phyloP scores from a whole-genome alignment of 129 eudicot genomes.

The Lactuca saligna region DNA sequence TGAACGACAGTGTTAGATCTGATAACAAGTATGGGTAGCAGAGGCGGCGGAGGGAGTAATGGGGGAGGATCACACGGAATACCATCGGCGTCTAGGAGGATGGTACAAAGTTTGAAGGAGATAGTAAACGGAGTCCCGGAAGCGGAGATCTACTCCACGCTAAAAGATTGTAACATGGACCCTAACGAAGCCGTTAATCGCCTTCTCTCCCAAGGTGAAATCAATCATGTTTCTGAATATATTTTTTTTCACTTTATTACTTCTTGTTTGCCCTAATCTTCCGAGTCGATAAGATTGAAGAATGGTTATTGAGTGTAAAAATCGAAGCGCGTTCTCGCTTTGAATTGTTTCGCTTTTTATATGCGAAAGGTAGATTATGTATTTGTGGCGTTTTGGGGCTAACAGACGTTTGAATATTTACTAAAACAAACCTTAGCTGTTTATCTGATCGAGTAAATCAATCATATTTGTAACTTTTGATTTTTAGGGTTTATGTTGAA shows the following conservation, averaged over 20 bases:
- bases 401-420: not conserved
- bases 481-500: slow-evolving; percentile 7
- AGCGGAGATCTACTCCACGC: slow-evolving; percentile 79
- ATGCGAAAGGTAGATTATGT: not conserved
- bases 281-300: not conserved
- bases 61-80: slow-evolving; percentile 41
- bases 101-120: slow-evolving; percentile 77
- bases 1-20: slow-evolving; percentile 22
- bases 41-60: slow-evolving; percentile 36
- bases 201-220: slow-evolving; percentile 75
- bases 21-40: slow-evolving; percentile 44
- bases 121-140: slow-evolving; percentile 63
- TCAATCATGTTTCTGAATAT: not conserved
- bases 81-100: slow-evolving; percentile 61
- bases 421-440: not conserved
- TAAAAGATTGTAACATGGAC: slow-evolving; percentile 91
- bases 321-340: not conserved
- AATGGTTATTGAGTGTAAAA: slow-evolving; percentile 2
- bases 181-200: slow-evolving; percentile 82
- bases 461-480: not conserved
- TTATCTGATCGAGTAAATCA: not conserved
- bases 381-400: not conserved
- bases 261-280: not conserved
- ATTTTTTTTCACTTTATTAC: not conserved
- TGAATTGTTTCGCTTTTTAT: not conserved